Base-by-base conservation (phyloP, 257 asterid genomes). In the Cruciata laevipes region DNA sequence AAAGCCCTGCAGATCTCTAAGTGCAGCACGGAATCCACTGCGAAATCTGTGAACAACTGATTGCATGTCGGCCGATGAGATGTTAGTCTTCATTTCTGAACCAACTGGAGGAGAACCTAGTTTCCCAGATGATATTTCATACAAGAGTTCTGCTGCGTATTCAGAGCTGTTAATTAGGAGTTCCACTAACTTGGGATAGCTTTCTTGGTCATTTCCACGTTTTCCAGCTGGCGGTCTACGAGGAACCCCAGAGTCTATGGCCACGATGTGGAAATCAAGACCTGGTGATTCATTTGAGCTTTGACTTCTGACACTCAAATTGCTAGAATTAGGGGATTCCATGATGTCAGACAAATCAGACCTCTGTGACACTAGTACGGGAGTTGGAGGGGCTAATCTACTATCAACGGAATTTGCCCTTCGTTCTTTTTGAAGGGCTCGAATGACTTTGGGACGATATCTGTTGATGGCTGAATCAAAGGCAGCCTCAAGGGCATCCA, bases 161-260 rank as follows among this genome's bases (percentile, higher is more conserved):
- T 79, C 92, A 1, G 89, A 70, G 77, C 86, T 86, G 81, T 94
- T 94, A 66, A 94, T 88, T 60, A 90, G 88, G 70, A 94, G 99
- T 86, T 94, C 97, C 69, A 90, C 95, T 58, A 94, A 79, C 86
- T 86, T 86, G 21, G 99, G 99, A 83, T 94, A 94, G 81, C 81
- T 87, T 72, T 74, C 90, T 65, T 90, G 96, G 78, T 94, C 99
- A 77, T 76, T 87, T 74, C 87, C 83, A 56, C 96, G 96, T 72
- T 94, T 94, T 62, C 95, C 96, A 23, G 99, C 97, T 56, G 99
- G 99, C n/a, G 99, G 99, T 77, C 93, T 85, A 60, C 99, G 96
- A 61, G 99, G 97, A 25, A 94, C 99, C 73, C 89, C 97, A 25
- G 96, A 90, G 75, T 94, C 99, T 80, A 94, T 94, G 18, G 95